These are phyloP conservation scores for Oryza nivara DNA, from an alignment of 176 grass and related monocot species.

Conservation along the genomic window DNA sequence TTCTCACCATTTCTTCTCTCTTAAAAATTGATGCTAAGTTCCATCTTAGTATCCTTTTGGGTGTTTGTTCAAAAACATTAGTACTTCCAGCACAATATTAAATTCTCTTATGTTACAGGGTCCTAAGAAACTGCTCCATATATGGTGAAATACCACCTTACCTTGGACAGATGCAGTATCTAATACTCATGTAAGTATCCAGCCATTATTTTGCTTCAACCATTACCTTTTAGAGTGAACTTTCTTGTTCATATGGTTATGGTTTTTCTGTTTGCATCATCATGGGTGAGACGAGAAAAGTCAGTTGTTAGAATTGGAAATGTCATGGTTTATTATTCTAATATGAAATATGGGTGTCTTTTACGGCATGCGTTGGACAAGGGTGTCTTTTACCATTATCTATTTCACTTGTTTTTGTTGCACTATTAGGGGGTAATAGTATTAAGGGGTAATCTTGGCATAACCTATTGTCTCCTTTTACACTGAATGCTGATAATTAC, in stretches of 20 bases:
- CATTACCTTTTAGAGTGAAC: conserved; percentile 13
- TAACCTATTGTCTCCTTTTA: background rate
- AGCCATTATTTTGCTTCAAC: background rate
- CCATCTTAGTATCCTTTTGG: too few relatives aligned
- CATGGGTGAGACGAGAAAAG: background rate
- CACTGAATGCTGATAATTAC: background rate
- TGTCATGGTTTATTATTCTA: background rate
- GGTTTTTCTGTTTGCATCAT: background rate
- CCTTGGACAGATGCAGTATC: conserved; percentile 63
- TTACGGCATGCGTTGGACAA: too few relatives aligned
- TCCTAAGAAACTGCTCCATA: conserved; percentile 80
- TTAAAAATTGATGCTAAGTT: too few relatives aligned
- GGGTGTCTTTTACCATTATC: background rate
- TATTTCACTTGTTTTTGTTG: background rate
- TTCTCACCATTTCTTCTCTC: too few relatives aligned
- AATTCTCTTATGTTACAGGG: conserved; percentile 57
- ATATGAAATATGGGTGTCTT: conserved; percentile 1
- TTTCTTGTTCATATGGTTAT: conserved; percentile 19
- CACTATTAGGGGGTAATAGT: background rate
- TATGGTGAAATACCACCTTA: conserved; percentile 67
- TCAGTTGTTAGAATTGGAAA: background rate
- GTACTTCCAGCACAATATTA: background rate
- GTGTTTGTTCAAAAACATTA: background rate
- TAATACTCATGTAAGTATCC: conserved; percentile 75
- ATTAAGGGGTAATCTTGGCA: background rate